phyloP scores from a whole-genome alignment of 2,329 filamentous ascomycete species.

The Penicillium verrucosum region DNA sequence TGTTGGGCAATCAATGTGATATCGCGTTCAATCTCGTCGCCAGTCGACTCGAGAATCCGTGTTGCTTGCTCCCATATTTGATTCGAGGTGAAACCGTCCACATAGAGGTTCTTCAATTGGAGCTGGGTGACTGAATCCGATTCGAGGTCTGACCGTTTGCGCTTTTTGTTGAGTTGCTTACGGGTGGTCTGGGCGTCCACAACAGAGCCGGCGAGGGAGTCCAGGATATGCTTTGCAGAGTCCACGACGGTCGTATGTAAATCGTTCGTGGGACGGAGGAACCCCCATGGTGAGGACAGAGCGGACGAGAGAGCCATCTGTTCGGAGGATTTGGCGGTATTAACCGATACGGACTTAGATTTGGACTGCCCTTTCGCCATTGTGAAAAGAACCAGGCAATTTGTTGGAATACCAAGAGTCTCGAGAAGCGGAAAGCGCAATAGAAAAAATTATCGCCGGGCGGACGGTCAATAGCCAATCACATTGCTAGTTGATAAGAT shows the following conservation, averaged over 20 bases:
- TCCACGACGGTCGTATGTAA: conserved; percentile 68
- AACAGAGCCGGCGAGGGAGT: conserved; percentile 71
- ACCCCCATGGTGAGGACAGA: conserved; percentile 63
- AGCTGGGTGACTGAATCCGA: conserved; percentile 53
- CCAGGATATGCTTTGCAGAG: conserved; percentile 75
- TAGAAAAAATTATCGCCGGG: conserved; percentile 25
- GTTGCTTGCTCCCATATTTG: conserved; percentile 95
- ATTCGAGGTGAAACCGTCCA: conserved; percentile 79
- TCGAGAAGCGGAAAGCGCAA: conserved; percentile 1
- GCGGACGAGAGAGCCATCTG: conserved; percentile 35
- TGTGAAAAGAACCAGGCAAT: not conserved
- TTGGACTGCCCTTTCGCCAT: conserved; percentile 19
- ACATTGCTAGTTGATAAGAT: conserved; percentile 5
- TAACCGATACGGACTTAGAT: not conserved
- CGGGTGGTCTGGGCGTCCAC: conserved; percentile 68
- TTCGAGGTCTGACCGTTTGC: conserved; percentile 62
- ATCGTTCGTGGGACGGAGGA: conserved; percentile 68
- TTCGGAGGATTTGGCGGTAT: not conserved
- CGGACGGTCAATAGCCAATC: conserved; percentile 4
- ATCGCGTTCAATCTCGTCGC: conserved; percentile 52
- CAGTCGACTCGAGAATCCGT: conserved; percentile 69
- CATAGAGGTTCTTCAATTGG: conserved; percentile 77
- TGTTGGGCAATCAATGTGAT: conserved; percentile 37
- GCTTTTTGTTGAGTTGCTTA: conserved; percentile 68
- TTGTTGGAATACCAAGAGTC: not conserved